These are phyloP conservation scores for Termitomyces sp. DNA, from an alignment of 768 basidiomycete genomes.

Conservation along the genomic window DNA sequence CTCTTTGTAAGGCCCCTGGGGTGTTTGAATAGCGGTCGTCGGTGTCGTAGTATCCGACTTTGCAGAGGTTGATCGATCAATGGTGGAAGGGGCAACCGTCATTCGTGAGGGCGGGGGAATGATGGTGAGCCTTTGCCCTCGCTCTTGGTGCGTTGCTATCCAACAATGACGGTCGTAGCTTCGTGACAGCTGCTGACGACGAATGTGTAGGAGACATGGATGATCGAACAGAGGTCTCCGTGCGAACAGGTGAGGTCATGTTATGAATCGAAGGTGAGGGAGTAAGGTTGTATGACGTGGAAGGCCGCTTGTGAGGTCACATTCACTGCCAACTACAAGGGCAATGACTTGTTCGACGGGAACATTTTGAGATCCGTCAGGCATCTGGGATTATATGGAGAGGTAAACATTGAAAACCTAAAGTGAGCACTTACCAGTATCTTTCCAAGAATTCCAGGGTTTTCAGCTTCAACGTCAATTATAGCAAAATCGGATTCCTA, in stretches of 20 bases:
- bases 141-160: slow-evolving; percentile 9
- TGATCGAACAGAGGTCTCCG: slow-evolving; percentile 19
- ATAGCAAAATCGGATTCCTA: slow-evolving; percentile 78
- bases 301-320: slow-evolving; percentile 21
- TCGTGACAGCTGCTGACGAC: slow-evolving; percentile 26
- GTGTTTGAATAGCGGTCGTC: neutral
- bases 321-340: slow-evolving; percentile 52
- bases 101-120: slow-evolving; percentile 15
- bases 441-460: slow-evolving; percentile 80
- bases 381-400: slow-evolving; percentile 33
- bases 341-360: slow-evolving; percentile 52
- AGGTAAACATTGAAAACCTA: neutral
- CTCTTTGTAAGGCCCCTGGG: neutral
- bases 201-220: slow-evolving; percentile 21
- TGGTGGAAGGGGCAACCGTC: slow-evolving; percentile 3
- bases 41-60: neutral
- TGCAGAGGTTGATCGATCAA: slow-evolving; percentile 2
- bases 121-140: slow-evolving; percentile 12
- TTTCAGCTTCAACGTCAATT: slow-evolving; percentile 89
- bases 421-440: slow-evolving; percentile 56
- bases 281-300: slow-evolving; percentile 18
- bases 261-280: slow-evolving; percentile 20
- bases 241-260: slow-evolving; percentile 16
- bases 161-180: slow-evolving; percentile 20
- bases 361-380: slow-evolving; percentile 59